Conservation (phyloP, 208 protist genomes). For the Acanthamoeba royreba region DNA sequence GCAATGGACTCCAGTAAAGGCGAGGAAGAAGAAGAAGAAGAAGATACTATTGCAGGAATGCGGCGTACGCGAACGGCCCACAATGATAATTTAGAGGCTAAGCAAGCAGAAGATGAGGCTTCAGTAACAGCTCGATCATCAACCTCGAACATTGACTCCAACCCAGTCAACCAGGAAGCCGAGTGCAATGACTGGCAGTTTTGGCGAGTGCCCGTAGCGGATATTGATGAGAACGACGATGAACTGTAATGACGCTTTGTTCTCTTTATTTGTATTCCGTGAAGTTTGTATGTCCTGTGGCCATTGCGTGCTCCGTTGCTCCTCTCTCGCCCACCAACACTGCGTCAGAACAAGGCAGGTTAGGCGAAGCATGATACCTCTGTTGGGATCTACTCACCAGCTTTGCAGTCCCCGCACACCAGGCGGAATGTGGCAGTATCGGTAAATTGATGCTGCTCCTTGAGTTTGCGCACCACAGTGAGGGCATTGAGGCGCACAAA, state of each 20-base stretch:
- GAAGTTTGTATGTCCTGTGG: conserved; percentile 56
- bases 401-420: background rate
- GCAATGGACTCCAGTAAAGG: no score
- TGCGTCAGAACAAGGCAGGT: background rate
- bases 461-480: background rate
- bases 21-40: background rate
- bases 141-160: no score
- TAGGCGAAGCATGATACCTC: no score
- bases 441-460: conserved; percentile 41
- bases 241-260: no score
- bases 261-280: background rate
- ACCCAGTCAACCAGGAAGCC: no score
- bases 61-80: background rate
- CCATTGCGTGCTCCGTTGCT: conserved; percentile 22
- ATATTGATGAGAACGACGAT: background rate
- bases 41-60: background rate
- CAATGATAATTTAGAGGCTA: background rate
- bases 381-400: background rate
- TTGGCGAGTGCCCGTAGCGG: background rate
- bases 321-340: conserved; percentile 31
- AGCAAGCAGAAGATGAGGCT: no score
- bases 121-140: no score
- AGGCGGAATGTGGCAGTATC: background rate
- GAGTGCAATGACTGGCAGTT: background rate
- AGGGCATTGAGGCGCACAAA: background rate